Evolutionary conservation across 2,329 filamentous ascomycete species (phyloP).

Genomic region (Paecilomyces sp.): DNA sequence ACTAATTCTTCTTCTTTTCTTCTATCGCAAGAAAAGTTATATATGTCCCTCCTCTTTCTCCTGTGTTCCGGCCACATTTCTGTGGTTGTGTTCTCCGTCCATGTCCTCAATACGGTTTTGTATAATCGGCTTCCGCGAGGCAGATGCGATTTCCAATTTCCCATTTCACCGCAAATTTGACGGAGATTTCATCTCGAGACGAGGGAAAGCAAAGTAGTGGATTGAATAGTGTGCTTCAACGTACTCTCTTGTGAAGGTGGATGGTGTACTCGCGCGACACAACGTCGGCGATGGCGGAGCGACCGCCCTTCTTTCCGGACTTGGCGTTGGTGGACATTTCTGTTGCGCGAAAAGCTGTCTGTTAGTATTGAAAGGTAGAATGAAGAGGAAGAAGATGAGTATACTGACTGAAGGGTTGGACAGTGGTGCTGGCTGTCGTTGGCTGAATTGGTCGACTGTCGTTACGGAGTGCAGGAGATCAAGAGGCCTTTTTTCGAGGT

Average conservation of each 20-base stretch:
- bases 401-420: constrained; percentile 29
- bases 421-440: constrained; percentile 28
- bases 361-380: constrained; percentile 14
- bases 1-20: constrained; percentile 48
- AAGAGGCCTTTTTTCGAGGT: constrained; percentile 19
- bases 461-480: constrained; percentile 14
- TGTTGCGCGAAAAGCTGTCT: constrained; percentile 24
- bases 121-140: not conserved
- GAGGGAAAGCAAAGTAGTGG: not conserved
- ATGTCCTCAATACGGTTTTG: constrained; percentile 10
- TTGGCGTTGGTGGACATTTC: constrained; percentile 59
- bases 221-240: constrained; percentile 36
- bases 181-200: not conserved
- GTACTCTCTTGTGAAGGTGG: constrained; percentile 99
- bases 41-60: constrained; percentile 1
- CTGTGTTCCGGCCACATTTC: constrained; percentile 5
- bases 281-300: constrained; percentile 97
- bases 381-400: not conserved
- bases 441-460: constrained; percentile 29
- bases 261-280: constrained; percentile 99
- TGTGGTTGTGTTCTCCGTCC: constrained; percentile 26
- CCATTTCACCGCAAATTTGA: not conserved
- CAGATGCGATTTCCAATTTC: constrained; percentile 1
- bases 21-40: constrained; percentile 1
- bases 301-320: constrained; percentile 63